Evolutionary conservation across 2,329 filamentous ascomycete species (phyloP), one percentile per base, ranked within the genome.

Genomic region (Diaporthe capsici): DNA sequence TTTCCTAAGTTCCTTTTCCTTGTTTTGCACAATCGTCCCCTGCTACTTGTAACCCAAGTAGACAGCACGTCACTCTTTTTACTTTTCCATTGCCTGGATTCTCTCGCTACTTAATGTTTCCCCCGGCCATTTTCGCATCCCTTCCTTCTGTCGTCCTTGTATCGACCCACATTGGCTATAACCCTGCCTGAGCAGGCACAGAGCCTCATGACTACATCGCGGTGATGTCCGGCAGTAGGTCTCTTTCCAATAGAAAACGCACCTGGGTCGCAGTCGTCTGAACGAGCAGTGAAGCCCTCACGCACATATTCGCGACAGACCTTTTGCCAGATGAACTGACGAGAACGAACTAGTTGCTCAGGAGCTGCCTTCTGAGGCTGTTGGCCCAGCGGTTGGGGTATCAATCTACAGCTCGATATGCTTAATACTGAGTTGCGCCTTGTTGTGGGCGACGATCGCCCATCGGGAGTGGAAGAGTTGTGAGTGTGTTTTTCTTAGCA

Each of bases 391-490:
- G 20, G 70, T 58, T 10, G 73, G 73, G 10, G 75, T 76, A 34
- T 75, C 75, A n/a, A 53, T 65, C n/a, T 76, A 76, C 34, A 73
- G 68, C 55, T 72, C 44, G 39, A 75, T 75, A 42, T 76, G 75
- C 25, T 42, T 76, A 12, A 57, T n/a, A 1, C 13, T 76, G n/a
- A 75, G 75, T 25, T 53, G 55, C 42, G 68, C 58, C 34, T 53
- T 76, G 22, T 44, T 76, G 31, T 76, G 75, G 75, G 75, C 73
- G 31, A 68, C 75, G 4, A 53, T 75, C 61, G 75, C 68, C 37
- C 75, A 76, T 44, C 61, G 61, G 39, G 86, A 87, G 78, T 82
- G 82, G 49, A 81, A 79, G 73, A 86, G 85, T 77, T 87, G 85
- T 87, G 80, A 81, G 85, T 82, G 9, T 31, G 7, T 53, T 31